These are phyloP conservation scores for Diutina scorzettiae DNA, from an alignment of 1,139 yeast genomes.

Conservation along the genomic window DNA sequence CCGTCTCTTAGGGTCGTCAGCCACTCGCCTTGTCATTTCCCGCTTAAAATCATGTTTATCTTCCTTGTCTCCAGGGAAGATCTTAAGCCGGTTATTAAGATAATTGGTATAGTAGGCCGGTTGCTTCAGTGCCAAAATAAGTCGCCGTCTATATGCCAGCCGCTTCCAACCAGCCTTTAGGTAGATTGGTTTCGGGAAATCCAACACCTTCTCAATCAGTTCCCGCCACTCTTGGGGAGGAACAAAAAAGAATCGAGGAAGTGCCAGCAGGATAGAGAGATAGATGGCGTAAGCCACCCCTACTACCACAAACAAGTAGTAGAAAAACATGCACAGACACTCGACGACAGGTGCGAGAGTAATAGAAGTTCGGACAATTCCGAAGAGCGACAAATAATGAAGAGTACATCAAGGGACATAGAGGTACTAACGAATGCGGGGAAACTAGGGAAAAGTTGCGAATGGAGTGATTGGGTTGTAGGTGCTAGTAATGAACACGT, in stretches of 20 bases:
- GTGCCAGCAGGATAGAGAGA: constrained; percentile 13
- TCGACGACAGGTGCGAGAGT: not conserved
- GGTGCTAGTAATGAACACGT: too few relatives aligned
- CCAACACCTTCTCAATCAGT: constrained; percentile 22
- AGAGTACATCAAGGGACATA: too few relatives aligned
- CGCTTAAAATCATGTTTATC: constrained; percentile 17
- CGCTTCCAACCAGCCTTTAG: constrained; percentile 21
- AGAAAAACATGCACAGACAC: not conserved
- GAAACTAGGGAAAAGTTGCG: too few relatives aligned
- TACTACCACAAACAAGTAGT: not conserved
- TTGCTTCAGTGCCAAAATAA: constrained; percentile 2
- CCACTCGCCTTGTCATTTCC: constrained; percentile 23
- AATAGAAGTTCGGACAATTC: not conserved
- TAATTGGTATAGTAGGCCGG: constrained; percentile 18
- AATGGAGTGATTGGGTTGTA: too few relatives aligned
- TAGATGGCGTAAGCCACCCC: constrained; percentile 6
- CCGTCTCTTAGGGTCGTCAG: constrained; percentile 27
- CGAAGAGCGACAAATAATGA: not conserved
- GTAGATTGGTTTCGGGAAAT: constrained; percentile 24
- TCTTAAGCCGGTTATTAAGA: constrained; percentile 25
- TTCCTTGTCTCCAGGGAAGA: constrained; percentile 21
- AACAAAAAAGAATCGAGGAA: constrained; percentile 29
- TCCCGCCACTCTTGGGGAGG: constrained; percentile 37
- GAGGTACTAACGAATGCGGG: too few relatives aligned
- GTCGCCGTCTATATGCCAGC: constrained; percentile 4